Conservation (phyloP, 495 filamentous ascomycete species). For the Hypoxylon perforatum region DNA sequence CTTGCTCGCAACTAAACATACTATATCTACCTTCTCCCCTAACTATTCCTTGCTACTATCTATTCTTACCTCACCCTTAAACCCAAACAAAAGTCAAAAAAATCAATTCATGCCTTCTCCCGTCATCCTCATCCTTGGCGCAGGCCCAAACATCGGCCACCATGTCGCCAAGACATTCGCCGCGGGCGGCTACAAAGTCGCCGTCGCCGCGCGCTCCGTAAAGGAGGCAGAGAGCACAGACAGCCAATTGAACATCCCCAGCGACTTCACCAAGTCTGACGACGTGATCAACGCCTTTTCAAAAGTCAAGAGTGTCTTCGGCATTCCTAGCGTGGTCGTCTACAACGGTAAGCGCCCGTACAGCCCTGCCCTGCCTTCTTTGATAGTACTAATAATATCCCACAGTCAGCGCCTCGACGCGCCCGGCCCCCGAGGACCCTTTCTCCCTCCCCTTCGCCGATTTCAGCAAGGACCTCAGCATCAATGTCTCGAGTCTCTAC, state of each 20-base stretch:
- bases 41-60: neutral
- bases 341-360: slow-evolving; percentile 57
- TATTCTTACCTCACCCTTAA: neutral
- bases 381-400: neutral
- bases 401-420: slow-evolving; percentile 36
- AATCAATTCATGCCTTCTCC: slow-evolving; percentile 43
- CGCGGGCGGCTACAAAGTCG: slow-evolving; percentile 60
- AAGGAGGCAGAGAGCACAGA: slow-evolving; percentile 51
- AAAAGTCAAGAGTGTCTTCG: slow-evolving; percentile 51
- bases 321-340: slow-evolving; percentile 60
- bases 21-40: neutral
- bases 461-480: slow-evolving; percentile 52
- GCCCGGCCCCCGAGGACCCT: slow-evolving; percentile 44
- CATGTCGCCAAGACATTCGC: slow-evolving; percentile 51
- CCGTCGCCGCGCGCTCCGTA: slow-evolving; percentile 48
- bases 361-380: neutral
- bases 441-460: slow-evolving; percentile 47
- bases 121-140: slow-evolving; percentile 57
- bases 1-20: too few relatives aligned
- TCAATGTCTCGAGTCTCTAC: slow-evolving; percentile 59
- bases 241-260: slow-evolving; percentile 50
- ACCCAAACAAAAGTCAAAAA: too few relatives aligned
- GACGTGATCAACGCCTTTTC: slow-evolving; percentile 50
- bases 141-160: slow-evolving; percentile 56
- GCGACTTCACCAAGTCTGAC: slow-evolving; percentile 55